Base-by-base conservation (phyloP, 306 rosid species). In the Quercus rubra region DNA sequence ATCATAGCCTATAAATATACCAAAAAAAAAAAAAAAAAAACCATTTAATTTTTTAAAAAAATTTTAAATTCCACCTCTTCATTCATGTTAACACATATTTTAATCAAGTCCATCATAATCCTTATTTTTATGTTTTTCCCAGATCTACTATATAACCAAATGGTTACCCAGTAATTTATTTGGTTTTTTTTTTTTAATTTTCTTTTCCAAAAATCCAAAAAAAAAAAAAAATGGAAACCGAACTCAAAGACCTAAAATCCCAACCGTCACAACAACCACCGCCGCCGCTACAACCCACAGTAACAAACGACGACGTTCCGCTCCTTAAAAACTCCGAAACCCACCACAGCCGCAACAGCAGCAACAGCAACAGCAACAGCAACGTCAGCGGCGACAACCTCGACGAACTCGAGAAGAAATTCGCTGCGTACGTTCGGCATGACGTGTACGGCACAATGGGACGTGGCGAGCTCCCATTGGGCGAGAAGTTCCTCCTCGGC, bases 371-470 rank as follows among this genome's bases (percentile, higher is more conserved):
- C 35, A 28, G 3, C 31, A 28, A 5, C 43, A 38, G 0, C 46
- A 8, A 2, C 11, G 0, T 0, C 46, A 38, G 10, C 55, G 20
- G 74, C 49, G 86, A 81, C 27, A 86, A 33, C 72, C 77, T 88
- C 15, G 79, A 89, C 28, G 98, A 91, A 41, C 86, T 93, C 3
- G 96, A 95, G 83, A 92, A 87, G 88, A 93, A 91, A 81, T 96
- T 66, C 84, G 94, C 96, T 0, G 93, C 99, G 0, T 96, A 52
- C 78, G 98, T 86, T 27, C 83, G 99, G 0, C 81, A 77, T 75
- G 99, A 96, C 62, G 89, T 71, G 10, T 96, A 96, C 82, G 99
- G 99, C 18, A 77, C 87, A n/a, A 89, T 93, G 98, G 99, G 99
- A 18, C 89, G 94, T n/a, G 94, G 99, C 68, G 92, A 90, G 73